These are phyloP conservation scores for Citrus inodora DNA, from an alignment of 345 rosid genomes.

Conservation along the genomic window DNA sequence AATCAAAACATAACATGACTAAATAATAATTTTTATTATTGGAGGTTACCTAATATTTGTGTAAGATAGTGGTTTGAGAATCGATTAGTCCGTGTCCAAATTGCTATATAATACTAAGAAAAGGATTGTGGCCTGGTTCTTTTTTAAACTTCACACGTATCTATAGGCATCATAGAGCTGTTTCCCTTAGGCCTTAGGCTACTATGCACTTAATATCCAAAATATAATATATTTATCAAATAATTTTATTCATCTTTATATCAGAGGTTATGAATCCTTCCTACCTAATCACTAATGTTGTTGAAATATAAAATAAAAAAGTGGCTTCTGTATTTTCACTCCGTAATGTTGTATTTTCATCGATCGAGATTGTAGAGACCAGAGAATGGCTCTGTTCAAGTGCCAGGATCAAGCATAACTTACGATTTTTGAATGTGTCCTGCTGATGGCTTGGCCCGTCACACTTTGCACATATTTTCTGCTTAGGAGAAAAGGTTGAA, in stretches of 20 bases:
- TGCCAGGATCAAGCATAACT: not conserved
- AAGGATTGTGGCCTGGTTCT: not conserved
- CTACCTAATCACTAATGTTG: not conserved
- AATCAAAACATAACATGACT: too few relatives aligned
- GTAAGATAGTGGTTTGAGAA: not conserved
- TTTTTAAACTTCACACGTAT: not conserved
- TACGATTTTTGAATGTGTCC: not conserved
- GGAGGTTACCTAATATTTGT: not conserved
- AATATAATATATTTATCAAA: not conserved
- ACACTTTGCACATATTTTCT: not conserved
- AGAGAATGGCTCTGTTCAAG: conserved; percentile 32
- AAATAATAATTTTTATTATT: not conserved
- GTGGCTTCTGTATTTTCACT: not conserved
- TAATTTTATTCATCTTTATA: not conserved
- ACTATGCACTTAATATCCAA: not conserved
- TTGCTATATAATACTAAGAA: not conserved
- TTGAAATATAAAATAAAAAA: not conserved
- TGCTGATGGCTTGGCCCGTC: not conserved
- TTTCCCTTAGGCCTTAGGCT: not conserved
- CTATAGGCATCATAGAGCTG: not conserved
- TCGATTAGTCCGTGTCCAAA: not conserved
- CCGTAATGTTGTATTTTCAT: not conserved
- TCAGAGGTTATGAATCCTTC: not conserved
- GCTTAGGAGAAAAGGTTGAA: too few relatives aligned
- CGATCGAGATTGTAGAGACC: conserved; percentile 46